Evolutionary conservation across 345 rosid species (phyloP), one percentile per base, ranked within the genome.

Genomic region (Schrenkiella parvula): DNA sequence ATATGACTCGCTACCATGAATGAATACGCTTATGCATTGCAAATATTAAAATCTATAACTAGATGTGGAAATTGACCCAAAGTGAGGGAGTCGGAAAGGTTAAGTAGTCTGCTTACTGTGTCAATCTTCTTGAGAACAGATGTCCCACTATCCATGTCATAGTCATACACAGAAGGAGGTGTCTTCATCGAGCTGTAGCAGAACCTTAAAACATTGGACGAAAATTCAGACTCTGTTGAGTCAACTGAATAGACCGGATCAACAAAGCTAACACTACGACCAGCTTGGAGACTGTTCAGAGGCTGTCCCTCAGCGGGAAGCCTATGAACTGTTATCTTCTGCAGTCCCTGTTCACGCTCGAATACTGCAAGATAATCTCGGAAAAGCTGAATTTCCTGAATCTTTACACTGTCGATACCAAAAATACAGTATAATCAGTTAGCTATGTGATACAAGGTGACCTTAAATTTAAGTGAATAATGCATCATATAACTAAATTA

Each of bases 51-150:
- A 25, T 18, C 3, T 3, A 2, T 21, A 67, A 5, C 29, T 21
- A 39, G 11, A 32, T 51, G 29, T 31, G 25, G 19, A 59, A 38
- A 72, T 0, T 28, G 44, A 53, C 5, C 5, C 38, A 60, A 19
- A n/a, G 8, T 44, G 32, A 42, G 6, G 8, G 23, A 68, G 57
- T 17, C 0, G 6, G 21, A 53, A 43, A 12, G 39, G 59, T 9
- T 11, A 17, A 43, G 52, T 35, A 66, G 22, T 55, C 60, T 68
- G 65, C 96, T 87, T 83, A 95, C 93, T 18, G 87, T 78, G 59
- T 89, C 93, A 71, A 84, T 78, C 83, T 89, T 95, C 95, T 91
- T 89, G 80, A 82, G 60, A 73, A 85, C 96, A 64, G 88, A 85
- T 77, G 64, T 76, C 52, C 90, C 91, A 14, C 79, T 81, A 51